Base-by-base conservation (phyloP, 306 rosid species). In the Cicer judaicum region DNA sequence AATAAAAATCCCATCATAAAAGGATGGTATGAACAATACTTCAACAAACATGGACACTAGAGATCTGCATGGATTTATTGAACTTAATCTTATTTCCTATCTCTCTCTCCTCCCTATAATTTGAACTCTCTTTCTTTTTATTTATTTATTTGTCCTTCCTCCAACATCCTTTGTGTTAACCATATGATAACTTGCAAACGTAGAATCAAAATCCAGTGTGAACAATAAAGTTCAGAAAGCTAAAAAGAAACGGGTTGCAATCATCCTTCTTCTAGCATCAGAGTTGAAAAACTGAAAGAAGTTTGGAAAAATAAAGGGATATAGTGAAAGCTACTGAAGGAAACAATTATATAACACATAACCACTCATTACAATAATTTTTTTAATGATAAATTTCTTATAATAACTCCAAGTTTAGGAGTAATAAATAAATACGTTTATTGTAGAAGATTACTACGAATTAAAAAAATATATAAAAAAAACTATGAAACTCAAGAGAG, bases 401-500 rank as follows among this genome's bases (percentile, higher is more conserved):
- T 12, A 18, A 52, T 16, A 54, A 8, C 36, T 18, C 61, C 60
- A 54, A 16, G 19, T 34, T 1, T 54, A 8, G 13, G 13, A 54
- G 34, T 5, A 60, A 10, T 10, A 46, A 70, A 70, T 1, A n/a
- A 75, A 54, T 75, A 70, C 63, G 70, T 63, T 64, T 54, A 1
- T 52, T 16, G 2, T 8, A 18, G 4, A 59, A 24, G 11, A 67
- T 2, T 12, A 14, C 40, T 8, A 54, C 11, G 19, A 2, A 56
- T 21, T 56, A 19, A 10, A 4, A 5, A 21, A 6, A 19, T 6
- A 7, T n/a, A 46, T 8, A 56, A 15, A 16, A 29, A 1, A 73
- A 74, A 11, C 19, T 13, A 49, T 0, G 11, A 72, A 82, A 79
- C 84, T 78, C 78, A 79, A 42, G 68, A 64, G 2, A 48, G 81